A percentile compares a stretch with the other conserved stretches of the same genome.
These are phyloP conservation scores for Pseudonitzschia delicatissima DNA, from an alignment of 108 stramenopile species.

Conservation along the genomic window DNA sequence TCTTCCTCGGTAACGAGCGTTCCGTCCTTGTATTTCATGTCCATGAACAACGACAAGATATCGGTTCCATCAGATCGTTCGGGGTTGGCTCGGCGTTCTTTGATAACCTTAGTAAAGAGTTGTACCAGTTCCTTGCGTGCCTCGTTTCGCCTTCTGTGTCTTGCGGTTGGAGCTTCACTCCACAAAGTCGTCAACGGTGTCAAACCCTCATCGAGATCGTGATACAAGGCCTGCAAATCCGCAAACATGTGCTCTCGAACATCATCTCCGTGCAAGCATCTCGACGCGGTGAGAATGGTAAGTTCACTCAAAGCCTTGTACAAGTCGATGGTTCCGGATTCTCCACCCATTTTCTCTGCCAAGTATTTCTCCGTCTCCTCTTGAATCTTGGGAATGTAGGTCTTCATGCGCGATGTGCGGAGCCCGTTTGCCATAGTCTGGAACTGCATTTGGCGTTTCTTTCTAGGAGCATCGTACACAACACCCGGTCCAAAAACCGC, in stretches of 20 bases:
- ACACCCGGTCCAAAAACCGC: conserved; percentile 95
- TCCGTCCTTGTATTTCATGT: conserved; percentile 98
- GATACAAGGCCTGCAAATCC: conserved; percentile 91
- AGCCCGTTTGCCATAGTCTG: conserved; percentile 94
- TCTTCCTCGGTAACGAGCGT: conserved; percentile 86
- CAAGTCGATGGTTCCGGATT: conserved; percentile 84
- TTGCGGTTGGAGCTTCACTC: conserved; percentile 90
- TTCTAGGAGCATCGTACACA: conserved; percentile 95
- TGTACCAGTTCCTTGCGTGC: conserved; percentile 91
- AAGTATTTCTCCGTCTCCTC: conserved; percentile 84
- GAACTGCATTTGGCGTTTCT: conserved; percentile 95
- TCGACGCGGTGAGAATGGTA: conserved; percentile 95
- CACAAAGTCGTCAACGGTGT: conserved; percentile 97
- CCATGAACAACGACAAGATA: conserved; percentile 95
- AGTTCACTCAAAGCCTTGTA: conserved; percentile 87
- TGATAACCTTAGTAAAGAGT: conserved; percentile 92
- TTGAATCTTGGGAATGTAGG: conserved; percentile 95
- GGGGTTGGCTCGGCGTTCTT: conserved; percentile 78
- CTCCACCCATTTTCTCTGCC: conserved; percentile 58
- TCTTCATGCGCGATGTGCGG: conserved; percentile 84
- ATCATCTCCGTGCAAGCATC: conserved; percentile 98
- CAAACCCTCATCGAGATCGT: conserved; percentile 97
- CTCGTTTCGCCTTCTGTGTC: conserved; percentile 78
- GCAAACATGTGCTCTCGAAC: conserved; percentile 95
- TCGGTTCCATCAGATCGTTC: conserved; percentile 86